phyloP scores from a whole-genome alignment of 352 stramenopile genomes.

The Globisporangium alternatum region DNA sequence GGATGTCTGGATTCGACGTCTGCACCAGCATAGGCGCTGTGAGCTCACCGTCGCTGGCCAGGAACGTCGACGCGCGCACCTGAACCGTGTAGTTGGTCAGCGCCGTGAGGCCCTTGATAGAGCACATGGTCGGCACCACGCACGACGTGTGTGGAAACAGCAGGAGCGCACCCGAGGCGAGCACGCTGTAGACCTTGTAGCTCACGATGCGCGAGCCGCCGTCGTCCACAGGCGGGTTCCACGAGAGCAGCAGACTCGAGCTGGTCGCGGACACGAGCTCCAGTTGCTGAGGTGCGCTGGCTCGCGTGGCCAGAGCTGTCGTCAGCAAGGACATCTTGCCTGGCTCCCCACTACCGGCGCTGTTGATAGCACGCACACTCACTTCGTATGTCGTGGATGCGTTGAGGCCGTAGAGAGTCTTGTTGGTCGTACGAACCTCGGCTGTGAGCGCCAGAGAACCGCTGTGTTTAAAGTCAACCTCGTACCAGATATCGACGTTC shows the following conservation, averaged over 20 bases:
- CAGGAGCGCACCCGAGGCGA: conserved; percentile 4
- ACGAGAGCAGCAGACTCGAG: conserved; percentile 40
- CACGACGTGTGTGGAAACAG: conserved; percentile 30
- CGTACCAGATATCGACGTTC: conserved; percentile 26
- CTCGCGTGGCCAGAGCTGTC: conserved; percentile 21
- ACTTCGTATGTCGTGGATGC: conserved; percentile 48
- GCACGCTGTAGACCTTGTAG: conserved; percentile 48
- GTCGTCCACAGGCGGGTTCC: conserved; percentile 41
- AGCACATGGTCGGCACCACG: conserved; percentile 30
- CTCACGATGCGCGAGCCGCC: conserved; percentile 42
- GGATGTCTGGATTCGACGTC: conserved; percentile 39
- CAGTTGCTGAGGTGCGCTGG: conserved; percentile 32
- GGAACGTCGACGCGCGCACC: conserved; percentile 29
- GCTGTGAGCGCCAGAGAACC: conserved; percentile 13
- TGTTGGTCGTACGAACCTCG: conserved; percentile 5
- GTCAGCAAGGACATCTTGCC: conserved; percentile 26
- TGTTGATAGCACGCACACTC: conserved; percentile 33
- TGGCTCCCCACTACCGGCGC: conserved; percentile 18
- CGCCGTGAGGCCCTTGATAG: conserved; percentile 34
- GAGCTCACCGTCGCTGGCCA: conserved; percentile 27
- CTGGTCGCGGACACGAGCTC: conserved; percentile 31
- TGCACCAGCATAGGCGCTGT: conserved; percentile 22
- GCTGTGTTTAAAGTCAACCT: conserved; percentile 22
- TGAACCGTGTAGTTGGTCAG: conserved; percentile 43
- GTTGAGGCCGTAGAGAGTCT: conserved; percentile 37